Base-by-base conservation (phyloP, 139 green algal genomes). In the Pseudopediastrum boryanum region DNA sequence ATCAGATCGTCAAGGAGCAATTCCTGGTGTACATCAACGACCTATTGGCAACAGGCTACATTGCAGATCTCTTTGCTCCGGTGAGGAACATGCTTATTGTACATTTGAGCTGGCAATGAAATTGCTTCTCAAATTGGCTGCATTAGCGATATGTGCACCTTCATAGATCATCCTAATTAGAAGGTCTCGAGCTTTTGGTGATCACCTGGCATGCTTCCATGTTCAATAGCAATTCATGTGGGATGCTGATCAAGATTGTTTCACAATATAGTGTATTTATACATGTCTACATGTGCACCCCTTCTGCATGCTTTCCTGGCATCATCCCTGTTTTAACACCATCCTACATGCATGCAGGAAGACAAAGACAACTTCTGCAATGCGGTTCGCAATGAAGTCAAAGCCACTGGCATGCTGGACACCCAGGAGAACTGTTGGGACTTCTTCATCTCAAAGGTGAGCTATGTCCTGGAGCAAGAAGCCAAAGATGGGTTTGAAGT, bases 1-100 rank as follows among this genome's bases (percentile, higher is more conserved):
- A 92, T 75, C 89, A 93, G 77, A 96, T 97, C 48, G 89, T 96
- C 0, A 93, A 97, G 58, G 94, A 98, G 84, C 74, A 83, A 13
- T 96, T 98, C 80, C 84, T 98, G 39, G 92, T 97, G 12, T 95
- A 93, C 90, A 90, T 98, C 59, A 97, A 97, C 79, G 94, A 98
- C 80, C 85, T 98, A 69, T 85, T 98, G 64, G 90, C 91, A 19
- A 94, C 89, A 25, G 94, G 94, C 38, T 88, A 90, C 67, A 89
- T 96, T 39, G 79, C 89, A 1, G 94, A 95, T 78, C 84, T 98
- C 1, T 96, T 92, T 84, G 75, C 81, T 0, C 61, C 39, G 27
- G 85, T 83, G 21, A 68, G 76, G 27, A 33, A 19, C 82, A 19
- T 70, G 19, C 35, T n/a, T n/a, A n/a, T n/a, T n/a, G n/a, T n/a